Evolutionary conservation across 352 stramenopile genomes (phyloP), one percentile per base, ranked within the genome.

Genomic region (Pelagophyceae sp.): DNA sequence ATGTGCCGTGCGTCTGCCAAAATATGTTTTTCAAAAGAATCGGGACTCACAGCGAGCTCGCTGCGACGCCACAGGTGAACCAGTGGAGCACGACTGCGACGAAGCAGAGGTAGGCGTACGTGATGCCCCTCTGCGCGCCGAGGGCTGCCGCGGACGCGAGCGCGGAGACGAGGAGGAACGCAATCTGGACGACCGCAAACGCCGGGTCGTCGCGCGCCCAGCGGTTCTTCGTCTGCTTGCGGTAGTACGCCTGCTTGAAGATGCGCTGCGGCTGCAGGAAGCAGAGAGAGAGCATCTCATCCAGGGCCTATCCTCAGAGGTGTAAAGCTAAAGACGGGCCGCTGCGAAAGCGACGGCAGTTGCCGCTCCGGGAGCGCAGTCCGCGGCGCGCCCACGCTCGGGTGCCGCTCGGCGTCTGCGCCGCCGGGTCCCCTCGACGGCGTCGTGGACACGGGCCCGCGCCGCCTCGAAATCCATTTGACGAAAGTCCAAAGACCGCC

Each of bases 151-250:
- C 83, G 82, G 94, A 95, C 0, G 88, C 88, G 60, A 93, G 83
- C 20, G 84, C 84, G 19, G 86, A 82, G 38, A 90, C 85, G 27
- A 85, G 74, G 3, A 99, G 80, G 82, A 98, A 96, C 32, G 93
- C 79, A 58, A 94, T 64, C 83, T 98, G 93, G 60, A 99, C 90
- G 51, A 97, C 93, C 3, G 91, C 91, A 87, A 99, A 99, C 2
- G 94, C 95, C 6, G 93, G 93, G 81, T 97, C 93, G 80, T 99
- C 96, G 69, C 96, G 84, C 27, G 95, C 95, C 96, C 96, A 99
- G 67, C 97, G 95, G 82, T 98, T 98, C 87, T 98, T 99, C 37
- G 95, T 99, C 84, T 98, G 88, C 84, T 94, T 94, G 80, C 89
- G 77, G 82, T 94, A 94, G 74, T 91, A 94, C 2, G 84, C 83